A percentile compares a stretch with the other conserved stretches of the same genome.
Evolutionary conservation across 257 asterid genomes (phyloP).

Genomic region (Ilex aquifolium): DNA sequence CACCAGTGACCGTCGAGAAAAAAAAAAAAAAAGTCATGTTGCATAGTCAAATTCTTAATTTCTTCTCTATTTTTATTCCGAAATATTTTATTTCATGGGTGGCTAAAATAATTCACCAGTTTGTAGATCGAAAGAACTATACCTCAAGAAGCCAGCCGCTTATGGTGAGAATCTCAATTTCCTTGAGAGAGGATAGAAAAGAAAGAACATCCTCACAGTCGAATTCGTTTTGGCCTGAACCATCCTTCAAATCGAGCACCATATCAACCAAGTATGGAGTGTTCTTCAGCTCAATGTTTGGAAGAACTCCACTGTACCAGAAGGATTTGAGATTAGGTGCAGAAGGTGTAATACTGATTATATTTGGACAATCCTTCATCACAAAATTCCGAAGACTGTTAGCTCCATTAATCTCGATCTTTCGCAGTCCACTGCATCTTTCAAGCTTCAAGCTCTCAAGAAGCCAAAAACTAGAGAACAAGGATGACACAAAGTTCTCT

Average conservation of each 20-base stretch:
- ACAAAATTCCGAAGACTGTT: background rate
- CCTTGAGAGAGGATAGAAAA: constrained; percentile 18
- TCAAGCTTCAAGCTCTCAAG: constrained; percentile 21
- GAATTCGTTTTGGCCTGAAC: constrained; percentile 10
- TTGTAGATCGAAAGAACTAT: background rate
- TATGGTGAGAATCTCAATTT: constrained; percentile 19
- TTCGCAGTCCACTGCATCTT: constrained; percentile 13
- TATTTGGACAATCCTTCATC: constrained; percentile 11
- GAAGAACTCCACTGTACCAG: constrained; percentile 9
- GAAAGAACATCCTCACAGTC: constrained; percentile 23
- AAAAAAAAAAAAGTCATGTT: too few species aligned
- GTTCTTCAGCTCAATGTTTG: constrained; percentile 4
- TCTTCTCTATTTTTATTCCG: too few species aligned
- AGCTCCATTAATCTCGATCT: constrained; percentile 1
- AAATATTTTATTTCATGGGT: too few species aligned
- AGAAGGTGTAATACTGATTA: constrained; percentile 4
- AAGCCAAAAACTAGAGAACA: constrained; percentile 8
- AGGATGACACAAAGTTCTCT: constrained; percentile 8
- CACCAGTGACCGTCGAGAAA: too few species aligned
- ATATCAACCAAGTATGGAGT: constrained; percentile 3
- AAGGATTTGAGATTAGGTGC: constrained; percentile 14
- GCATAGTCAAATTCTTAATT: too few species aligned
- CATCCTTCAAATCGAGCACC: constrained; percentile 12
- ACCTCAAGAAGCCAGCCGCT: constrained; percentile 34
- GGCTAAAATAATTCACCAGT: too few species aligned